phyloP scores from a whole-genome alignment of 2,329 filamentous ascomycete genomes.

The Claviceps paspali region DNA sequence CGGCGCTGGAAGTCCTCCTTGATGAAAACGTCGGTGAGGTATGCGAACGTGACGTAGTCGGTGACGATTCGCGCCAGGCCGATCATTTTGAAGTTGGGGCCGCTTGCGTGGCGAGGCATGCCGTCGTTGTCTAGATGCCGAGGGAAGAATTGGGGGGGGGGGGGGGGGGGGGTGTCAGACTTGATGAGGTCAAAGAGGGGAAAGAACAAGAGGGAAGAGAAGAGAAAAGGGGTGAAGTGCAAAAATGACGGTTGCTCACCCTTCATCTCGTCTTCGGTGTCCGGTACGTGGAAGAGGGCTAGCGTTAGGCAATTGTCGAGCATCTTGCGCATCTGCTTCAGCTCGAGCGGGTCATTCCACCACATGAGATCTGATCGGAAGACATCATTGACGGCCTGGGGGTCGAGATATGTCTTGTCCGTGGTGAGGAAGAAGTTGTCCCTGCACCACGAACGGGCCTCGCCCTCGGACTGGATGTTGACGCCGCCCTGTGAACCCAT shows the following conservation, averaged over 20 bases:
- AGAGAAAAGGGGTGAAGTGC: not conserved
- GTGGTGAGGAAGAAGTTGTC: slow-evolving; percentile 46
- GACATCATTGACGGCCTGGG: slow-evolving; percentile 36
- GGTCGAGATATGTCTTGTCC: slow-evolving; percentile 38
- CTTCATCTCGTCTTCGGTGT: slow-evolving; percentile 24
- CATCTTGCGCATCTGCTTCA: slow-evolving; percentile 31
- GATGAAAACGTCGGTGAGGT: slow-evolving; percentile 53
- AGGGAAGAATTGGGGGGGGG: not conserved
- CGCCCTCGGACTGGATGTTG: slow-evolving; percentile 16
- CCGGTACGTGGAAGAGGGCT: slow-evolving; percentile 34
- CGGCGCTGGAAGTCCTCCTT: slow-evolving; percentile 40
- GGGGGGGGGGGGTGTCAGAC: not conserved
- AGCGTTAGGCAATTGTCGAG: slow-evolving; percentile 45
- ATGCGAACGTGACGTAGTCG: slow-evolving; percentile 53
- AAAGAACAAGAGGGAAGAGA: not conserved
- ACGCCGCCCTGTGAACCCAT: slow-evolving; percentile 9
- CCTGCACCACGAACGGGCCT: slow-evolving; percentile 30
- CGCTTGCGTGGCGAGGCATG: slow-evolving; percentile 14
- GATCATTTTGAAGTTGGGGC: slow-evolving; percentile 20
- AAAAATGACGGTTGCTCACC: slow-evolving; percentile 15
- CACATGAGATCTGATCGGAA: slow-evolving; percentile 42
- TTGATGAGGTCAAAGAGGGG: not conserved
- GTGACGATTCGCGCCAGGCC: slow-evolving; percentile 44
- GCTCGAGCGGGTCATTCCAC: slow-evolving; percentile 41
- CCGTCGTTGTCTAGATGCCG: slow-evolving; percentile 15